These are phyloP conservation scores for Ballota nigra DNA, from an alignment of 257 asterid genomes.

Conservation along the genomic window DNA sequence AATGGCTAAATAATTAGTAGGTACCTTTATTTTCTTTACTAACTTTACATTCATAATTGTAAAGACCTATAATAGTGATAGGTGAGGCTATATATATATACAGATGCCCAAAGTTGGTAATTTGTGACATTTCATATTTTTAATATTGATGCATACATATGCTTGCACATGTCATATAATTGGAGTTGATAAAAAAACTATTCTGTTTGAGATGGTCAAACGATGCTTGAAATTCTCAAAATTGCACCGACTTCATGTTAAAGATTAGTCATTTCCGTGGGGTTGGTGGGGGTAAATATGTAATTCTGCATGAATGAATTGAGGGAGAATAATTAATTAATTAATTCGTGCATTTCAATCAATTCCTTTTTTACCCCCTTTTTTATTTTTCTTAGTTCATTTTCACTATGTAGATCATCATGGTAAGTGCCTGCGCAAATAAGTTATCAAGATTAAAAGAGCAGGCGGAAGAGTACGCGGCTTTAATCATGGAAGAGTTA, in stretches of 20 bases:
- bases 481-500: slow-evolving; percentile 94
- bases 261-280: slow-evolving; percentile 32
- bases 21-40: not conserved
- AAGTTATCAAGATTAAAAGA: slow-evolving; percentile 88
- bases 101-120: slow-evolving; percentile 11
- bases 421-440: slow-evolving; percentile 96
- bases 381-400: not conserved
- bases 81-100: not conserved
- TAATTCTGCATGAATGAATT: slow-evolving; percentile 3
- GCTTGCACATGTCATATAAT: slow-evolving; percentile 5
- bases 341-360: not conserved
- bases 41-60: not conserved
- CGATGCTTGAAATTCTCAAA: slow-evolving; percentile 14
- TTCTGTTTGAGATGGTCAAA: slow-evolving; percentile 25
- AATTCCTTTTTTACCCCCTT: not conserved
- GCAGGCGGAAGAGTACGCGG: slow-evolving; percentile 97
- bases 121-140: not conserved
- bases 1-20: not conserved
- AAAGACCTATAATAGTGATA: not conserved
- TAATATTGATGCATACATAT: not conserved
- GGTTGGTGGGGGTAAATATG: slow-evolving; percentile 58
- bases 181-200: slow-evolving; percentile 2
- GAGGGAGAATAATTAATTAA: not conserved
- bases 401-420: slow-evolving; percentile 59
- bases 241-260: slow-evolving; percentile 26